phyloP scores from a whole-genome alignment of 208 protist species.

The Sergeia podlipaevii region DNA sequence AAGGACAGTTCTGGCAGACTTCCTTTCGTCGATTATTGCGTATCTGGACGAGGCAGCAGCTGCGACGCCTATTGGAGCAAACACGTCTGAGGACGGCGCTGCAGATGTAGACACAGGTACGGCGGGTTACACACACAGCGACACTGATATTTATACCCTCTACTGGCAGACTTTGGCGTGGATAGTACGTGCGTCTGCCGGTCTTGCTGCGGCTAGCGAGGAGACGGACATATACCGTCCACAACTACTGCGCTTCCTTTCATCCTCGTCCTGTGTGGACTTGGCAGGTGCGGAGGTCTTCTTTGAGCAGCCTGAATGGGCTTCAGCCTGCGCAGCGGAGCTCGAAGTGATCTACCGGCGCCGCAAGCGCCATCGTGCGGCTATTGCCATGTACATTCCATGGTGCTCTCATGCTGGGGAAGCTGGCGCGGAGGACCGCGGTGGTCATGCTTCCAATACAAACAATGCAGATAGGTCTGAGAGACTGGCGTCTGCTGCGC shows the following conservation, averaged over 20 bases:
- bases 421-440: too few species aligned
- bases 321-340: slow-evolving; percentile 25
- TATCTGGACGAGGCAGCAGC: not conserved
- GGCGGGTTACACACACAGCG: slow-evolving; percentile 1
- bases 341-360: slow-evolving; percentile 59
- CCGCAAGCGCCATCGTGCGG: slow-evolving; percentile 37
- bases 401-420: too few species aligned
- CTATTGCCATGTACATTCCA: slow-evolving; percentile 65
- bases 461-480: slow-evolving; percentile 34
- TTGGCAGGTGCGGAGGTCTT: slow-evolving; percentile 12
- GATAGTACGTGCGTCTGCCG: slow-evolving; percentile 7
- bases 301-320: slow-evolving; percentile 40
- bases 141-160: slow-evolving; percentile 20
- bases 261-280: slow-evolving; percentile 29
- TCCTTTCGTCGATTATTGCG: not conserved
- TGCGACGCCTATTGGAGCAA: not conserved
- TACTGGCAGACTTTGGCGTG: slow-evolving; percentile 31
- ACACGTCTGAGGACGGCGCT: not conserved
- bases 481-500: slow-evolving; percentile 30
- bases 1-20: not conserved
- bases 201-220: not conserved
- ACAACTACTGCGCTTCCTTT: slow-evolving; percentile 39
- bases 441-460: too few species aligned
- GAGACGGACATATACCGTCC: slow-evolving; percentile 2
- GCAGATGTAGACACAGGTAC: not conserved